phyloP scores from a whole-genome alignment of 2,329 filamentous ascomycete genomes.

The Colletotrichum incanum region DNA sequence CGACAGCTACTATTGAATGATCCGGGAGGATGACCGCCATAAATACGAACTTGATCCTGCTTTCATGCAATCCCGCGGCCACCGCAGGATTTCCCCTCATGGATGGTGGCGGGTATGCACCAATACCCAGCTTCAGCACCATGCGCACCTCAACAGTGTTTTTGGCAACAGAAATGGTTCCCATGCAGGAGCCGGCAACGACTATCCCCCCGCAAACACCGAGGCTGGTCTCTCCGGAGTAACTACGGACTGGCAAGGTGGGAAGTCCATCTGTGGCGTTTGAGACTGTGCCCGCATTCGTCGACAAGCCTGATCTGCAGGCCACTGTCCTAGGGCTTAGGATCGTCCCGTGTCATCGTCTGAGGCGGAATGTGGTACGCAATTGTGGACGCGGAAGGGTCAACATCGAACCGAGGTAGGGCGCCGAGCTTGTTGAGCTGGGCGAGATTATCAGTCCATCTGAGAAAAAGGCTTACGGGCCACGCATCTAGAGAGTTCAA shows the following conservation, averaged over 20 bases:
- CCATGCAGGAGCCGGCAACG: constrained; percentile 59
- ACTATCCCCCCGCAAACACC: constrained; percentile 54
- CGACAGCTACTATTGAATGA: too few species aligned
- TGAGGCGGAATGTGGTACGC: constrained; percentile 64
- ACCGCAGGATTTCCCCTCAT: constrained; percentile 59
- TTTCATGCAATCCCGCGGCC: constrained; percentile 47
- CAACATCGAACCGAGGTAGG: constrained; percentile 51
- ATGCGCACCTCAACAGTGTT: constrained; percentile 61
- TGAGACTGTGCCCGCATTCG: constrained; percentile 62
- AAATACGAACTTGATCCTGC: too few species aligned
- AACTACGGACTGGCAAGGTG: constrained; percentile 55
- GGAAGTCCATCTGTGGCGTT: constrained; percentile 62
- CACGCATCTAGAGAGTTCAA: constrained; percentile 60
- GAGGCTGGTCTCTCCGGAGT: constrained; percentile 58
- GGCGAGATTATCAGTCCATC: constrained; percentile 61
- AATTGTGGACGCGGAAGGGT: constrained; percentile 58
- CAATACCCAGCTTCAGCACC: constrained; percentile 59
- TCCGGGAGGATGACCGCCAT: too few species aligned
- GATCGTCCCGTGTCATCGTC: constrained; percentile 56
- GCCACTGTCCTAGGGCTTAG: constrained; percentile 61
- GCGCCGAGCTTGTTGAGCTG: constrained; percentile 56
- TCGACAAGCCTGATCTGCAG: constrained; percentile 55
- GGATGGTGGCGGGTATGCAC: constrained; percentile 44
- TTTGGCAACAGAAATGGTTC: constrained; percentile 61
- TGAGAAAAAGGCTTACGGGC: constrained; percentile 52